Evolutionary conservation across 2,329 filamentous ascomycete species (phyloP), one percentile per base, ranked within the genome.

Genomic region (Neoscytalidium dimidiatum): DNA sequence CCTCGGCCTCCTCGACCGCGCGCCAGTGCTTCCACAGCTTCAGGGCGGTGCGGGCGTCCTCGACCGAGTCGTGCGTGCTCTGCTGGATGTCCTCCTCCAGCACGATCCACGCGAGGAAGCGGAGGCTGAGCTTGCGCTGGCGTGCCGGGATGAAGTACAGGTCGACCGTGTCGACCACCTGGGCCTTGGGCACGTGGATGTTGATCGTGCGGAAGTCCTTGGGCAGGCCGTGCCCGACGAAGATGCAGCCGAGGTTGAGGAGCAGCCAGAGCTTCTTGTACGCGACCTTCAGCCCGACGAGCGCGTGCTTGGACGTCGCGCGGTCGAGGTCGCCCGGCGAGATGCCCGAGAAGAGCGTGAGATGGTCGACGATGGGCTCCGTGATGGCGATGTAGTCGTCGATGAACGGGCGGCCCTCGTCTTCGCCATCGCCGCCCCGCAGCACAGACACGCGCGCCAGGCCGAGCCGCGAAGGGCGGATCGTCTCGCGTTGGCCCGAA

Each of bases 181-280:
- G 95, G 3, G 86, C 79, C 74, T 90, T 92, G 1, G 96, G 95
- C 0, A 99, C 91, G 75, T 97, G 92, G 64, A 99, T 97, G 77
- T 99, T 99, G 79, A 97, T 96, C 64, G 96, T 96, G 62, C 95
- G 92, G 80, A 99, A 98, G 78, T 99, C 95, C 71, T 95, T 94
- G 69, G 92, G 92, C 46, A 99, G 83, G 3, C 94, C 94, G 73
- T 99, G 95, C 2, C 95, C 95, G 4, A 99, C 86, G 75, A 99
- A 99, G 68, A 92, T 88, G 79, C 93, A 97, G 53, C 95, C 95
- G 0, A 98, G 84, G 74, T 99, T 99, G 33, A 99, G 86, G 19
- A 99, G 84, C 17, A 98, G 87, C 96, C 96, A 99, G 31, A 99
- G 88, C 77, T 97, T 97, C 80, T 99, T 99, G 83, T 98, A 99